Evolutionary conservation across 495 filamentous ascomycete species (phyloP).

Genomic region (Tetracladium setigerum): DNA sequence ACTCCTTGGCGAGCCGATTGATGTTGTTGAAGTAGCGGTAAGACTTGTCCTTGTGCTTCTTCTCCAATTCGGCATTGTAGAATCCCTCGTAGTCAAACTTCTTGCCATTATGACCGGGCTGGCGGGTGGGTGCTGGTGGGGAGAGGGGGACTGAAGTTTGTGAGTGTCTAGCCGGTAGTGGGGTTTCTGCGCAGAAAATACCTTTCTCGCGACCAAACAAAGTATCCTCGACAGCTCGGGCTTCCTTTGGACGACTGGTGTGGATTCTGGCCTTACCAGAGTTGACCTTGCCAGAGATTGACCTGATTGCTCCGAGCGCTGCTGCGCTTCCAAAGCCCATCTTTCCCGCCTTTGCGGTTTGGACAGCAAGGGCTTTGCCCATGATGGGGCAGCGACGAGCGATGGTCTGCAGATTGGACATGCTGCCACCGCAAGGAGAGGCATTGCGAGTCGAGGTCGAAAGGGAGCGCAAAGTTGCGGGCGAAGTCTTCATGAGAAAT

Average conservation of each 20-base stretch:
- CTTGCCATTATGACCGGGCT: constrained; percentile 20
- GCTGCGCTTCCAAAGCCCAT: constrained; percentile 32
- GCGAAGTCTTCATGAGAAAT: constrained; percentile 90
- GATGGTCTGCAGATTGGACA: constrained; percentile 93
- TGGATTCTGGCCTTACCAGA: constrained; percentile 66
- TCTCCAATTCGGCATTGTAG: constrained; percentile 81
- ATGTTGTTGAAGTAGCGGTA: constrained; percentile 99
- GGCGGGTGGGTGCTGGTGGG: constrained; percentile 13
- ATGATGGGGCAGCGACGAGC: constrained; percentile 96
- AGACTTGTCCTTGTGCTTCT: constrained; percentile 99
- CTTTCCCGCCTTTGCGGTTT: constrained; percentile 54
- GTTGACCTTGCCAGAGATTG: constrained; percentile 37
- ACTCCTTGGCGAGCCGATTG: constrained; percentile 94
- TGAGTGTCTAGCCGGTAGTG: constrained; percentile 6
- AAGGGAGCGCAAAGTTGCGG: constrained; percentile 79
- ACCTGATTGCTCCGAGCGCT: constrained; percentile 35
- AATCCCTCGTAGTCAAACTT: constrained; percentile 89
- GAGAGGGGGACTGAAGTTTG: constrained; percentile 6
- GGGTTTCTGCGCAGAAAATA: constrained; percentile 25
- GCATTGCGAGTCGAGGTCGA: constrained; percentile 67
- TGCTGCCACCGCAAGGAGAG: constrained; percentile 78
- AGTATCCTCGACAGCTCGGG: constrained; percentile 58
- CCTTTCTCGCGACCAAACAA: constrained; percentile 54
- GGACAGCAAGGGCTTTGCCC: constrained; percentile 92
- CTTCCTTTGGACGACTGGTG: constrained; percentile 65